phyloP scores from a whole-genome alignment of 2,329 filamentous ascomycete genomes.

The Mollisiaceae sp. region DNA sequence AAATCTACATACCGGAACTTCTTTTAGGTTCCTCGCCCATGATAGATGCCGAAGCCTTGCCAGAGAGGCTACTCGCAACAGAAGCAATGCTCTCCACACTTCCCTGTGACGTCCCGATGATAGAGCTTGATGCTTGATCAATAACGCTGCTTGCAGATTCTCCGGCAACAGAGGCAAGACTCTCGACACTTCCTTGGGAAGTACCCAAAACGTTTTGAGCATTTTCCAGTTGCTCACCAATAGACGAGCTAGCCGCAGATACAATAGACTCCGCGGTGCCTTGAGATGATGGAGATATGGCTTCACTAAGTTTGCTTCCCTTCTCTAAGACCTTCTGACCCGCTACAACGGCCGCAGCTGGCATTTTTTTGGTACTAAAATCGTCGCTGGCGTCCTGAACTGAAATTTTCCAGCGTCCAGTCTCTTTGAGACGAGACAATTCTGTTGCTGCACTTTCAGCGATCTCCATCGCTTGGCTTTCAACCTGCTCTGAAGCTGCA shows the following conservation, averaged over 20 bases:
- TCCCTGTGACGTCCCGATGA: constrained; percentile 37
- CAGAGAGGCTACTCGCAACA: constrained; percentile 34
- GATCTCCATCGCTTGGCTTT: constrained; percentile 79
- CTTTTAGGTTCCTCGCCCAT: constrained; percentile 33
- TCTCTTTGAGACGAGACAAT: constrained; percentile 79
- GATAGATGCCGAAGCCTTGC: constrained; percentile 36
- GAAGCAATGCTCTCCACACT: constrained; percentile 37
- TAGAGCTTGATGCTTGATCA: constrained; percentile 39
- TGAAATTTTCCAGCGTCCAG: constrained; percentile 82
- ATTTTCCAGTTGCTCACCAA: constrained; percentile 26
- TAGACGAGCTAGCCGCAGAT: constrained; percentile 41
- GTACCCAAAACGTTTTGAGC: constrained; percentile 35
- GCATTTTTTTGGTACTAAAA: constrained; percentile 73
- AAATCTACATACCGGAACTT: too few species aligned
- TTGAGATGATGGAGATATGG: constrained; percentile 35
- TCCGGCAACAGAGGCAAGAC: constrained; percentile 41
- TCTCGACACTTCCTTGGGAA: constrained; percentile 42
- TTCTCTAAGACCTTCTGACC: constrained; percentile 41
- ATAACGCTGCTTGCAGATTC: constrained; percentile 37
- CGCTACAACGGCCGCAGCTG: constrained; percentile 57
- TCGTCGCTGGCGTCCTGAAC: constrained; percentile 77
- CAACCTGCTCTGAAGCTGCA: constrained; percentile 69
- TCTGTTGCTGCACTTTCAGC: constrained; percentile 82
- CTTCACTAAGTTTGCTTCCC: constrained; percentile 38
- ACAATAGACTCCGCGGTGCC: constrained; percentile 40